Conservation (phyloP, 2,329 filamentous ascomycete genomes). For the Phoma sp. region DNA sequence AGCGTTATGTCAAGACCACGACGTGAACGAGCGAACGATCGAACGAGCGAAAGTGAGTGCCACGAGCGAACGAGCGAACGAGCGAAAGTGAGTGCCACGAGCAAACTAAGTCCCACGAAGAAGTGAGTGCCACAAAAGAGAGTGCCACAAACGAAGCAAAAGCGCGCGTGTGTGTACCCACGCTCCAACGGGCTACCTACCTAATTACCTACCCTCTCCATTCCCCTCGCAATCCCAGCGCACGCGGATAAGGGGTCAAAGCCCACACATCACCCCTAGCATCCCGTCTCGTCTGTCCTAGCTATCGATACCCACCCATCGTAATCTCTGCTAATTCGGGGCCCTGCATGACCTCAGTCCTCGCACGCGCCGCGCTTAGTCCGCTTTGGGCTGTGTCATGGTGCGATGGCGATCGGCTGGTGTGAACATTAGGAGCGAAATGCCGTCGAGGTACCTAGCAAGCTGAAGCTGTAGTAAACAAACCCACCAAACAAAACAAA, state of each 20-base stretch:
- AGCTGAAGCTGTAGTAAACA: no score
- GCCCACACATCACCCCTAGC: slow-evolving; percentile 22
- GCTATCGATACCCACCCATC: slow-evolving; percentile 44
- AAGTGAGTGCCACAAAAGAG: no score
- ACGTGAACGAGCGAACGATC: no score
- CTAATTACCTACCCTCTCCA: slow-evolving; percentile 35
- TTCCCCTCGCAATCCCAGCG: slow-evolving; percentile 39
- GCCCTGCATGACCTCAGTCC: slow-evolving; percentile 43
- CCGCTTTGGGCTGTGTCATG: slow-evolving; percentile 28
- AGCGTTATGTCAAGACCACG: no score
- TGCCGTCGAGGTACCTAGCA: not conserved
- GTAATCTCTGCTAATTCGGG: slow-evolving; percentile 46
- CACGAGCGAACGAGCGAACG: no score
- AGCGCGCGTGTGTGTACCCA: no score
- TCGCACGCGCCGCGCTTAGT: slow-evolving; percentile 30
- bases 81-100: no score
- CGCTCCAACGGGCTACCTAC: slow-evolving; percentile 27
- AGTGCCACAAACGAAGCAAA: no score
- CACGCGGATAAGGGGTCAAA: slow-evolving; percentile 31
- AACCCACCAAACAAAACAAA: no score
- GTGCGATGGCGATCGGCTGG: not conserved
- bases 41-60: slow-evolving; percentile 21
- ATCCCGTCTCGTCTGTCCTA: no score
- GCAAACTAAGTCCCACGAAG: no score
- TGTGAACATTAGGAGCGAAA: no score